Base-by-base conservation (phyloP, 176 grass and related monocot species). In the Avena eriantha region DNA sequence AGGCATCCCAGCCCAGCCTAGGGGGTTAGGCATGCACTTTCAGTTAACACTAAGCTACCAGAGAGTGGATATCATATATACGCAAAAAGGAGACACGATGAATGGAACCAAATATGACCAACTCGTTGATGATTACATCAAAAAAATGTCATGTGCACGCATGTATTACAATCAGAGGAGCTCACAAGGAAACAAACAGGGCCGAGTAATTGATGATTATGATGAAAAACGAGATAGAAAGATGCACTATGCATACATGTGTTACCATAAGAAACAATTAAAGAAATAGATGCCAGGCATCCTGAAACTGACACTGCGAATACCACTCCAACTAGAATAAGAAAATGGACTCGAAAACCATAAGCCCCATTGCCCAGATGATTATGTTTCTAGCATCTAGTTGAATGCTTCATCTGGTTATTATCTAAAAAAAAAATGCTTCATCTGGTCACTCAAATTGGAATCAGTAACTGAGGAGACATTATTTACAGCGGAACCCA, bases 371-470 rank as follows among this genome's bases (percentile, higher is more conserved):
- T 29, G 17, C 33, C 46, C 5, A 36, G 24, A 63, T 68, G 43
- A 11, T 4, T 74, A 79, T 78, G 61, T 18, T 78, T 21, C 61
- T 78, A 54, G 79, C 35, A 56, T 72, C 43, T 74, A 64, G 33
- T 53, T 39, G 69, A 65, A 72, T 78, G 59, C 22, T 82, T 57
- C 31, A 24, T 60, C n/a, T 24, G 51, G 54, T 43, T 71, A 63
- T 29, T 29, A 29, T 29, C 29, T 29, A 29, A 29, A 29, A 29
- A 29, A 29, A 51, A 11, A 65, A 72, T 78, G 58, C 22, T 82
- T 57, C 31, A 24, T 60, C n/a, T 24, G 51, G 54, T 43, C 78
- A 63, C 53, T 84, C 54, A 84, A 45, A 49, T 48, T 47, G 43
- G 65, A 36, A 49, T 16, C n/a, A 65, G n/a, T 65, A 41, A 55